phyloP scores from a whole-genome alignment of 139 green algal species.

The Tetraselmis chui region DNA sequence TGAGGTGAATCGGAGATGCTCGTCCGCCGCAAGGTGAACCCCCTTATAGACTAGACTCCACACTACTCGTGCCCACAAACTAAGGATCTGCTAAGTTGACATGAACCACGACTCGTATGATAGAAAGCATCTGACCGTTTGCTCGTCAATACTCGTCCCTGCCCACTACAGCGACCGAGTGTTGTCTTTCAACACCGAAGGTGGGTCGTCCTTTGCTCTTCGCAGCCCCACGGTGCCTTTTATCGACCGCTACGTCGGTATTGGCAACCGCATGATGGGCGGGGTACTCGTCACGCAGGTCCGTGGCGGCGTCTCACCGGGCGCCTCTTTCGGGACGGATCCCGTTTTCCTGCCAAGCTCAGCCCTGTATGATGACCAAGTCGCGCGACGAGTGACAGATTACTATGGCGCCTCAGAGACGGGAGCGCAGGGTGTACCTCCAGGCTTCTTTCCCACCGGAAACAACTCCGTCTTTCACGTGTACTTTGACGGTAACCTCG shows the following conservation, averaged over 20 bases:
- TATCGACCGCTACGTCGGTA: neutral
- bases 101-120: too few species aligned
- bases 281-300: neutral
- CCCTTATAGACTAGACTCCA: too few species aligned
- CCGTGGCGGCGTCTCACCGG: neutral
- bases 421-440: neutral
- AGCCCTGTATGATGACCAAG: neutral
- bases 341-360: neutral
- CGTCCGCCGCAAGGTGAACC: too few species aligned
- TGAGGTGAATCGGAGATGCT: neutral
- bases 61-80: too few species aligned
- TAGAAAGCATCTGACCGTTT: too few species aligned
- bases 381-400: neutral
- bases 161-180: too few species aligned
- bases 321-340: too few species aligned
- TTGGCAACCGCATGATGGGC: neutral
- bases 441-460: neutral
- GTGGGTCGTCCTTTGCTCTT: too few species aligned
- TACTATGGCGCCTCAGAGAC: neutral
- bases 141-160: too few species aligned
- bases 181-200: too few species aligned
- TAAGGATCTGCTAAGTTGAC: too few species aligned
- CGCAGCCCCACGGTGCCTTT: too few species aligned
- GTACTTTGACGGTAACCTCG: neutral
- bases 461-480: neutral